Evolutionary conservation across 371 early-diverging fungal species (phyloP), one percentile per base, ranked within the genome.

Genomic region (Lichtheimia ramosa): DNA sequence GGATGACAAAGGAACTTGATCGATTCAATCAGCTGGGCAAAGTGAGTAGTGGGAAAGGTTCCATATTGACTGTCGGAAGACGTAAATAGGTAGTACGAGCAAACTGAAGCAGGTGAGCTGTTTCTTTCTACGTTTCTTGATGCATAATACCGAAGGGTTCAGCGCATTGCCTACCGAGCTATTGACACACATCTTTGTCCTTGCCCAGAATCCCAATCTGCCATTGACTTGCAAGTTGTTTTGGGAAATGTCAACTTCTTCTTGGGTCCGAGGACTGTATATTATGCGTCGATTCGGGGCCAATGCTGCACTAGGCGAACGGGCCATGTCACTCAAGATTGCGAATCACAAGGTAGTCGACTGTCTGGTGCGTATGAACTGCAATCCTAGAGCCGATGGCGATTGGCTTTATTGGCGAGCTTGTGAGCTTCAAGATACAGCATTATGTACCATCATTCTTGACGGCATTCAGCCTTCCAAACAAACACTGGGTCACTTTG

Each of bases 181-280:
- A n/a, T 46, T 46, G 46, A 46, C 46, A 5, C 46, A 46, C 18
- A 79, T 79, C 34, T 75, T 79, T 59, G 50, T 73, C 3, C 49
- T 66, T 28, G 68, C 76, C 3, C 76, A 73, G 53, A 79, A 71
- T 53, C 70, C 75, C 24, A 46, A 56, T 12, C 23, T 79, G 10
- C 59, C 56, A 3, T 18, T 56, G 4, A 56, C 53, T 5, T 71
- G 58, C 8, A 54, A 52, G 15, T 40, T 52, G 4, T 70, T 71
- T 14, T 71, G 67, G 65, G 42, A 63, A 10, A 16, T 79, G 7
- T 68, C 72, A 5, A 41, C 57, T 15, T 70, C 72, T 12, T 23
- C 62, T 5, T 42, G 64, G 14, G 34, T 75, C 10, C 59, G 70
- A 56, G 72, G 70, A 2, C 59, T 63, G 0, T 79, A 68, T 56